Evolutionary conservation across 495 filamentous ascomycete genomes (phyloP).

Genomic region (Penicillium steckii): DNA sequence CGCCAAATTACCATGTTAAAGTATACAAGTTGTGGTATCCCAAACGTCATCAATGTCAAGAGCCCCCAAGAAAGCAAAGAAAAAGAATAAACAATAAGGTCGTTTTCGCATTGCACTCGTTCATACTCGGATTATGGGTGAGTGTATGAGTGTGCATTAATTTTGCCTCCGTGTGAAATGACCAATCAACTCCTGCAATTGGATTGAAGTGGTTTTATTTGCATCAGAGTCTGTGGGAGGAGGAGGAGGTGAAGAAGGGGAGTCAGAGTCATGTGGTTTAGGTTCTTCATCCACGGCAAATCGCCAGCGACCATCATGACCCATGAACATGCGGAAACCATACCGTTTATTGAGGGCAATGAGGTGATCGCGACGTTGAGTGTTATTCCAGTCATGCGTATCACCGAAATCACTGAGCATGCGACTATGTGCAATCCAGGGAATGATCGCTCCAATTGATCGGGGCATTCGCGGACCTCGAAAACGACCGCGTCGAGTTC

Average conservation of each 20-base stretch:
- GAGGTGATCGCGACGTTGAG: slow-evolving; percentile 31
- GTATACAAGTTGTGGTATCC: slow-evolving; percentile 10
- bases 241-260: background rate
- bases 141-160: slow-evolving; percentile 2
- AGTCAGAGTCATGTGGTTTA: slow-evolving; percentile 3
- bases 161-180: slow-evolving; percentile 1
- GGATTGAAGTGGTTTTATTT: slow-evolving; percentile 18
- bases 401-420: slow-evolving; percentile 38
- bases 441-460: slow-evolving; percentile 39
- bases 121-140: background rate
- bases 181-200: slow-evolving; percentile 15
- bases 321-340: slow-evolving; percentile 36
- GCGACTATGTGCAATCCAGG: slow-evolving; percentile 40
- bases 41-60: background rate
- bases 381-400: slow-evolving; percentile 34
- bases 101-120: background rate
- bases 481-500: slow-evolving; percentile 39
- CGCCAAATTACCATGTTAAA: slow-evolving; percentile 1
- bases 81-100: background rate
- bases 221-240: slow-evolving; percentile 1
- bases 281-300: slow-evolving; percentile 41
- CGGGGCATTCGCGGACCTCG: slow-evolving; percentile 39
- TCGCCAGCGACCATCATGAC: slow-evolving; percentile 32
- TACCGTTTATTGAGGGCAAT: slow-evolving; percentile 33
- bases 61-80: slow-evolving; percentile 2